Conservation (phyloP, 768 basidiomycete species). For the Termitomyces sp. region DNA sequence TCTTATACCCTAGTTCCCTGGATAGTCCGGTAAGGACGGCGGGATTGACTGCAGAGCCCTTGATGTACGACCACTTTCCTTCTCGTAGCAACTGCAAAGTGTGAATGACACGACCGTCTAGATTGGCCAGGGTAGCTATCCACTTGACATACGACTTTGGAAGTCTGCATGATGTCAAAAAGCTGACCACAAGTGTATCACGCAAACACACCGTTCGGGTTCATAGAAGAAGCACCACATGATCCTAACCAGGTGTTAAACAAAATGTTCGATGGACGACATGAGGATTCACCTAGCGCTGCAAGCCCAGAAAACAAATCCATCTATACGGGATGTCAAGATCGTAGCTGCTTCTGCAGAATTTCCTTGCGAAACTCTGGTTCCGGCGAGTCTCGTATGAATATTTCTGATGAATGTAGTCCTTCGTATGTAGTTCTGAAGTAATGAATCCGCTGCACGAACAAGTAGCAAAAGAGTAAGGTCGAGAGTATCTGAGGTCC, state of each 20-base stretch:
- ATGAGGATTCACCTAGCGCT: conserved; percentile 54
- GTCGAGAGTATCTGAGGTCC: conserved; percentile 55
- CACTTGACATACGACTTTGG: conserved; percentile 69
- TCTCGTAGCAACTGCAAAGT: conserved; percentile 48
- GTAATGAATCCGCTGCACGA: conserved; percentile 57
- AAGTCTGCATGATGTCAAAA: conserved; percentile 29
- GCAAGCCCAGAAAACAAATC: conserved; percentile 70
- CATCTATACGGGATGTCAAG: conserved; percentile 50
- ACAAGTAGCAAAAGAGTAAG: conserved; percentile 64
- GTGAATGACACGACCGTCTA: conserved; percentile 55
- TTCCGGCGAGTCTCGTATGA: conserved; percentile 3
- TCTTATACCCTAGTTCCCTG: conserved; percentile 49
- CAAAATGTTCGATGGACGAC: background rate
- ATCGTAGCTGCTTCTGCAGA: conserved; percentile 16
- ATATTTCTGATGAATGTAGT: conserved; percentile 9
- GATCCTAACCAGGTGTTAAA: conserved; percentile 41
- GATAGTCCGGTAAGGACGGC: conserved; percentile 42
- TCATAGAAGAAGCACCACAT: conserved; percentile 90
- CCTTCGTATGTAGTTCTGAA: conserved; percentile 45
- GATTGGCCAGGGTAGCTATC: conserved; percentile 65
- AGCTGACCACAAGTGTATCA: background rate
- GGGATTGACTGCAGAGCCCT: conserved; percentile 30
- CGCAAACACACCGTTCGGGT: conserved; percentile 49
- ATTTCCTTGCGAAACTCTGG: conserved; percentile 15
- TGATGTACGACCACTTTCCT: conserved; percentile 56